Percentiles rank a stretch among this genome's conserved stretches.
Evolutionary conservation across 2,329 filamentous ascomycete genomes (phyloP).

Genomic region (Sclerotinia sclerotiorum): DNA sequence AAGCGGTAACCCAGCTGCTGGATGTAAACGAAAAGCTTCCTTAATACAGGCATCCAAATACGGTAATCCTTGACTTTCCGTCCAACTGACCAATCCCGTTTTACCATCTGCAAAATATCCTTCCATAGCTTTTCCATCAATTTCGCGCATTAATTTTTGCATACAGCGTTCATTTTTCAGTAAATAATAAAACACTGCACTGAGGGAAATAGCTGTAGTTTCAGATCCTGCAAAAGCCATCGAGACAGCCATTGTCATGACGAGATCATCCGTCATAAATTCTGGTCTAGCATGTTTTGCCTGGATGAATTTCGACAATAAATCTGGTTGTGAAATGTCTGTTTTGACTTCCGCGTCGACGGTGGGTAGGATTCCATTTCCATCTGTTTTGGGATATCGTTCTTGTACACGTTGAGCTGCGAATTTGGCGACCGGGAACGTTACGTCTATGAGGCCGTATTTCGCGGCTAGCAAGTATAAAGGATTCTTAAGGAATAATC

Average conservation of each 20-base stretch:
- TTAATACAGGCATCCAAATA: slow-evolving; percentile 79
- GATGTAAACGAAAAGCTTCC: slow-evolving; percentile 75
- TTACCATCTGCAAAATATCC: slow-evolving; percentile 53
- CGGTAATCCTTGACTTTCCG: slow-evolving; percentile 66
- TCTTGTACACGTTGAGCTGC: slow-evolving; percentile 66
- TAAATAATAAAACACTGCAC: slow-evolving; percentile 71
- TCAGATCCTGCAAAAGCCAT: slow-evolving; percentile 76
- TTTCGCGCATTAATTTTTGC: slow-evolving; percentile 56
- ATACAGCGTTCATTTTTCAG: slow-evolving; percentile 61
- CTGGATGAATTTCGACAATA: slow-evolving; percentile 71
- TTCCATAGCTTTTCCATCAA: slow-evolving; percentile 57
- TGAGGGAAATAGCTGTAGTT: slow-evolving; percentile 74
- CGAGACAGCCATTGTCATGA: slow-evolving; percentile 69
- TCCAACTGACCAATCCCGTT: slow-evolving; percentile 66
- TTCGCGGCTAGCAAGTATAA: slow-evolving; percentile 66
- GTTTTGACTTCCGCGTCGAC: slow-evolving; percentile 27
- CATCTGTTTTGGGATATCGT: slow-evolving; percentile 46
- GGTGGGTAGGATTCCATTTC: slow-evolving; percentile 27
- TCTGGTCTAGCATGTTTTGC: slow-evolving; percentile 65
- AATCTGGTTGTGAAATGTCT: slow-evolving; percentile 50
- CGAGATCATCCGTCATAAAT: slow-evolving; percentile 69
- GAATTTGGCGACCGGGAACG: slow-evolving; percentile 73
- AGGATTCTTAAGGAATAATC: slow-evolving; percentile 72
- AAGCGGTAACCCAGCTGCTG: slow-evolving; percentile 69
- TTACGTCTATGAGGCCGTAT: slow-evolving; percentile 64